Evolutionary conservation across 257 asterid genomes (phyloP), one percentile per base, ranked within the genome.

Genomic region (Misopates orontium): DNA sequence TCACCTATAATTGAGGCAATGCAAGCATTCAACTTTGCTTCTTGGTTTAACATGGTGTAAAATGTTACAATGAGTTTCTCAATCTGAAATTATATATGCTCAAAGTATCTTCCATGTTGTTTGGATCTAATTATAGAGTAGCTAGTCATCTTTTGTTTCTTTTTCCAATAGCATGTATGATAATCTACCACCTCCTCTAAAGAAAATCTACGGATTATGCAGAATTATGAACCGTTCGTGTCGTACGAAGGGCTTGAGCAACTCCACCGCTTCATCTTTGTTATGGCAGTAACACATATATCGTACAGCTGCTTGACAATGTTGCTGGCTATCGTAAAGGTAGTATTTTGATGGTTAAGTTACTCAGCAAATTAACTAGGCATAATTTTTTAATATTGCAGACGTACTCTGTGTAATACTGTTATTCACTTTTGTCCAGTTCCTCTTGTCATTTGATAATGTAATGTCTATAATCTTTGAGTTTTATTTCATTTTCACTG

Each of bases 171-270:
- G 59, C 31, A 6, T 45, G 31, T 44, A 39, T 60, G 47, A 50
- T 60, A 21, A 54, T 23, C 39, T 40, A 70, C 59, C 48, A n/a
- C 47, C 64, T 70, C 62, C 49, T 15, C 42, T 62, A 6, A 24
- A 48, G 42, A 47, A 36, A 51, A 54, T 25, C 53, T 48, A 56
- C 11, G 11, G 28, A 21, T 28, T 20, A 14, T 66, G 77, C 98
- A 94, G 99, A 68, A 80, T 69, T 70, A 86, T 24, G 99, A 94
- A 64, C 96, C 99, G 3, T 94, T 94, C 75, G 87, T 90, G 60
- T 94, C 99, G 11, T 88, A 90, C 72, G 99, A 94, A 85, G 99
- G 97, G 71, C 96, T 94, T 24, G 99, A 94, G 84, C 96, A 94
- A 68, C 96, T 94, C 67, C 98, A 94, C 64, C 87, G 99, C 50